Evolutionary conservation across 129 eudicot genomes (phyloP), one percentile per base, ranked within the genome.

Genomic region (Lactuca saligna): DNA sequence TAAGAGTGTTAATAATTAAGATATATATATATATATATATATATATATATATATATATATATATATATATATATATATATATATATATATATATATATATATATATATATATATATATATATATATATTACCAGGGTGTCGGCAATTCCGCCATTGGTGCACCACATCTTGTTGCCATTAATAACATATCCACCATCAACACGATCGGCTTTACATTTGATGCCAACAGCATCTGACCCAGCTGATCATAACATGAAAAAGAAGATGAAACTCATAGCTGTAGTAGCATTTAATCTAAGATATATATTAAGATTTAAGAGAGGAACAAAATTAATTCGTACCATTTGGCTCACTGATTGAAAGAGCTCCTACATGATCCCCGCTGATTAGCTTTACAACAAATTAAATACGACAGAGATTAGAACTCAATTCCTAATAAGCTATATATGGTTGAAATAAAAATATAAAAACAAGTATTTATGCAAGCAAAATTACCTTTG

Each of bases 161-260:
- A 91, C 98, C 98, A 91, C 98, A 91, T 91, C 72, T 91, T 91
- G 80, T 88, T 91, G 66, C 98, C 98, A 69, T 88, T 88, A 17
- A 91, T 65, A 67, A 84, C 65, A 65, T 88, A 91, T 63, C 96
- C 97, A 48, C 92, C 96, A 63, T 91, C 83, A 79, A 84, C 87
- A 66, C 79, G 83, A 20, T 91, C 96, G 60, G 97, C 97, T 85
- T 66, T 87, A 75, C 97, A 87, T 76, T 85, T 91, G 80, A 91
- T 87, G 78, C 96, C 78, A 67, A 91, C 92, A 72, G 87, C 92
- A 81, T 91, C 97, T 17, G 97, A 91, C 17, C 97, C 97, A 83
- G 97, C 97, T 91, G 82, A 17, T 53, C 44, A 15, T 0, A 25
- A 25, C 29, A 38, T 17, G n/a, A 68, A 68, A 69, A 69, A 16